Evolutionary conservation across 805 yeast genomes (phyloP).

Genomic region (Clavispora asparagi): DNA sequence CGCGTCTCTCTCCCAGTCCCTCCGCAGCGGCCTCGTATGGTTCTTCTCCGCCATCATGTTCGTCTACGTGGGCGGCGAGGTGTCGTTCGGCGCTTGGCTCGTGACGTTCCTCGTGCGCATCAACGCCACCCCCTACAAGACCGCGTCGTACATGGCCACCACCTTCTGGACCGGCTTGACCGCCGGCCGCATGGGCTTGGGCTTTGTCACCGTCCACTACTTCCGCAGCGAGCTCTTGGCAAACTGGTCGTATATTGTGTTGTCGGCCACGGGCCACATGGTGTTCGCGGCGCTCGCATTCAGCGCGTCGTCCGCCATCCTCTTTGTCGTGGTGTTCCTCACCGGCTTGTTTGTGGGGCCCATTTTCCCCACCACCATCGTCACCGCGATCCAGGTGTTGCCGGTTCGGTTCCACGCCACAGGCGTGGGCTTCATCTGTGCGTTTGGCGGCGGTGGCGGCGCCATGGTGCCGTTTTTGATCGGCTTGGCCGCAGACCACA

Average conservation of each 20-base stretch:
- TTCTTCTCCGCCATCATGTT: slow-evolving; percentile 39
- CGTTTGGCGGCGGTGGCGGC: slow-evolving; percentile 81
- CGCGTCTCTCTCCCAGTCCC: slow-evolving; percentile 25
- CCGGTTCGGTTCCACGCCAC: slow-evolving; percentile 57
- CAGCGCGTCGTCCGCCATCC: slow-evolving; percentile 19
- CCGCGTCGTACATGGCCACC: slow-evolving; percentile 45
- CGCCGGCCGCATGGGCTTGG: slow-evolving; percentile 42
- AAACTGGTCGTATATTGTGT: slow-evolving; percentile 32
- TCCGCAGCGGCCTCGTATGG: slow-evolving; percentile 34
- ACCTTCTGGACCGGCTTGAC: slow-evolving; percentile 50
- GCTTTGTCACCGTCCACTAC: slow-evolving; percentile 47
- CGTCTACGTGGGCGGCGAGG: slow-evolving; percentile 48
- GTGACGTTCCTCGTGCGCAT: slow-evolving; percentile 43
- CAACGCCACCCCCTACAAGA: slow-evolving; percentile 27
- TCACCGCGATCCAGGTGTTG: slow-evolving; percentile 55
- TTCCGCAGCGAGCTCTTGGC: slow-evolving; percentile 46
- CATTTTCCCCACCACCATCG: slow-evolving; percentile 61
- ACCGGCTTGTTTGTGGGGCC: slow-evolving; percentile 53
- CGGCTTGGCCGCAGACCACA: slow-evolving; percentile 43
- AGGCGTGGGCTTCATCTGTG: slow-evolving; percentile 72
- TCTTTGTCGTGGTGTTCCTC: slow-evolving; percentile 31
- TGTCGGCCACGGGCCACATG: slow-evolving; percentile 25
- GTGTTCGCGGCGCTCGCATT: slow-evolving; percentile 28
- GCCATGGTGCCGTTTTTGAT: slow-evolving; percentile 65
- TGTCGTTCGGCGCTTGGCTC: slow-evolving; percentile 50